Percentiles rank a stretch among this genome's conserved stretches.
These are phyloP conservation scores for Plasmodium fragile DNA, from an alignment of 169 alveolate genomes.

Conservation along the genomic window DNA sequence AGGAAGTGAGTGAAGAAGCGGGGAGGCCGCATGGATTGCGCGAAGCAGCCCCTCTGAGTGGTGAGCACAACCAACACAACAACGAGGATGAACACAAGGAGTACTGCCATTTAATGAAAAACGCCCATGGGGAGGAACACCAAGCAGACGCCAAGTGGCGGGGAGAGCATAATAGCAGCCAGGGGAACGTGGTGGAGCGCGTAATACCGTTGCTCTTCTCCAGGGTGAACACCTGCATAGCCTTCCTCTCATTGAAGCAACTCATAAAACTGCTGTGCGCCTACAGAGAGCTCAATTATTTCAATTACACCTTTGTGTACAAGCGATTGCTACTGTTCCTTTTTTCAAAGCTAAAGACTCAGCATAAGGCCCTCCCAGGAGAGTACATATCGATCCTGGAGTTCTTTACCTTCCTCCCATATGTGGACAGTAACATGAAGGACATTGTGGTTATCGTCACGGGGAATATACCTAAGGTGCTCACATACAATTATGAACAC, in stretches of 20 bases:
- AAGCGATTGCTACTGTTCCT: slow-evolving; percentile 42
- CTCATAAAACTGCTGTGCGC: slow-evolving; percentile 27
- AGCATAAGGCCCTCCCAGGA: slow-evolving; percentile 25
- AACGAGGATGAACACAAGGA: background rate
- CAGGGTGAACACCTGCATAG: slow-evolving; percentile 62
- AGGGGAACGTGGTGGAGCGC: background rate
- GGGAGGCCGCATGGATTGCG: background rate
- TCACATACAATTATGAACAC: slow-evolving; percentile 27
- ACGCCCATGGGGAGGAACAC: background rate
- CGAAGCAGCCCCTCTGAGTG: background rate
- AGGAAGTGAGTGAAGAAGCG: background rate
- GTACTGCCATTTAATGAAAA: background rate
- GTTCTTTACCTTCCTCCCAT: slow-evolving; percentile 45
- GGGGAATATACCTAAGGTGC: slow-evolving; percentile 1
- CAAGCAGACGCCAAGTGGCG: background rate
- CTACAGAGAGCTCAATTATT: slow-evolving; percentile 73
- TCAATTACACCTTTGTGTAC: slow-evolving; percentile 39
- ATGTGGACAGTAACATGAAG: slow-evolving; percentile 43
- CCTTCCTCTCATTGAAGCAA: slow-evolving; percentile 66
- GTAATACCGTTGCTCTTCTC: slow-evolving; percentile 42
- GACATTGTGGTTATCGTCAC: slow-evolving; percentile 11
- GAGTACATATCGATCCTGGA: slow-evolving; percentile 45
- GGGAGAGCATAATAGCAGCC: background rate
- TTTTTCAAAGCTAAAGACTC: slow-evolving; percentile 11
- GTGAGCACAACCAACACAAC: background rate